Evolutionary conservation across 805 yeast species (phyloP), one percentile per base, ranked within the genome.

Genomic region (Nakazawaea populi): DNA sequence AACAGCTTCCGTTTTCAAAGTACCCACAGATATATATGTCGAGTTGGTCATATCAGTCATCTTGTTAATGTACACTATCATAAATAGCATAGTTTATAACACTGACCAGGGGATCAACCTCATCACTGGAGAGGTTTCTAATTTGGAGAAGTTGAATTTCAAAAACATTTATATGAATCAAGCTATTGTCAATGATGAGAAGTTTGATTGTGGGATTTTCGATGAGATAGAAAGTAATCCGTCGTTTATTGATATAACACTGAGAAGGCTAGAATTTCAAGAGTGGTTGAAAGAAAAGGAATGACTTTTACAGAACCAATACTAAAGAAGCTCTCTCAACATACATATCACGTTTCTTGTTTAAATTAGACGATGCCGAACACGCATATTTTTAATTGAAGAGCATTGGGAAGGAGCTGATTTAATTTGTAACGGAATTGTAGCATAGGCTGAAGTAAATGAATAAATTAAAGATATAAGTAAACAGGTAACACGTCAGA

Each of bases 191-290:
- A 73, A 74, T 45, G 64, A 71, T 30, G 82, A 83, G 54, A 61
- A 65, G 34, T 59, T 74, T 30, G 86, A 84, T 1, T 59, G 69
- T 29, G 68, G 68, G 5, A 44, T 53, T 18, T 80, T 67, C 57
- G 78, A 74, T 45, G 61, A 65, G 10, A 64, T 80, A 41, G 80
- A 80, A 48, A 71, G 76, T 30, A 67, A 85, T 49, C 69, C 78
- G 4, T 74, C 70, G 6, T 84, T 79, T 57, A 66, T 82, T 42
- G 80, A 83, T 58, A 65, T 83, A 7, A 54, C 54, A 1, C 54
- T 61, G 11, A 75, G 73, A 60, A 69, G 89, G 55, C 54, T 60
- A 42, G 76, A 75, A 53, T 80, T 69, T 58, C 54, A 57, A 30
- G 61, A 63, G 18, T 74, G 76, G 75, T 52, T 63, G 18, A 58